phyloP scores from a whole-genome alignment of 306 rosid species.

The Prunus kanzakura region DNA sequence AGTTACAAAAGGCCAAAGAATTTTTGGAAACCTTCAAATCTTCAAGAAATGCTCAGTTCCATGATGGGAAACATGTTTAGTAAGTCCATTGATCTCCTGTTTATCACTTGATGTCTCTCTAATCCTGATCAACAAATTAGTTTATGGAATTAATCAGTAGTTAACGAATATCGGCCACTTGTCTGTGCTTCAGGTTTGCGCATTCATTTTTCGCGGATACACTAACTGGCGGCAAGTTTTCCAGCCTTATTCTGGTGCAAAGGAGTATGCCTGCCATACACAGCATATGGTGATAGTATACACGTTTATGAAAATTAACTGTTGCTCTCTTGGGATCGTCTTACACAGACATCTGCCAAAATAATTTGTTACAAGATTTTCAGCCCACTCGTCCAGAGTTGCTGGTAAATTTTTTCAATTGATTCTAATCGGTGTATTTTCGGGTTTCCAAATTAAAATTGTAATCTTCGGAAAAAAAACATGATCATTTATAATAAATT shows the following conservation, averaged over 20 bases:
- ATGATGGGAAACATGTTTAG: constrained; percentile 81
- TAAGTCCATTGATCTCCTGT: constrained; percentile 19
- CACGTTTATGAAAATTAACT: background rate
- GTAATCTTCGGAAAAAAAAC: background rate
- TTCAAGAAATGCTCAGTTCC: constrained; percentile 82
- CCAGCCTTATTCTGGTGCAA: background rate
- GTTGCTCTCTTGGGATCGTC: background rate
- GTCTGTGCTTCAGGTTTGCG: constrained; percentile 2
- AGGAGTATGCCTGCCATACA: constrained; percentile 4
- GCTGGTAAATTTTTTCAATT: background rate
- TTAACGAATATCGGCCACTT: background rate
- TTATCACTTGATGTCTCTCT: background rate
- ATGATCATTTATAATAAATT: background rate
- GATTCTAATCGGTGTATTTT: background rate
- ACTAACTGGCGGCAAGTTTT: background rate
- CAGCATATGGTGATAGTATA: background rate
- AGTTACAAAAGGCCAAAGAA: constrained; percentile 55
- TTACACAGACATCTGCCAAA: background rate
- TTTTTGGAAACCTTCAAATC: constrained; percentile 87
- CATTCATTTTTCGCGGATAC: background rate
- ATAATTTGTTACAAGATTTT: constrained; percentile 3
- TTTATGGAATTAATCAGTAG: background rate
- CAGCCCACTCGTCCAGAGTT: background rate
- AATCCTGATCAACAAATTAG: background rate
- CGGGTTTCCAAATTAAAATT: background rate